Evolutionary conservation across 345 rosid genomes (phyloP), one percentile per base, ranked within the genome.

Genomic region (Eucalyptus virginea): DNA sequence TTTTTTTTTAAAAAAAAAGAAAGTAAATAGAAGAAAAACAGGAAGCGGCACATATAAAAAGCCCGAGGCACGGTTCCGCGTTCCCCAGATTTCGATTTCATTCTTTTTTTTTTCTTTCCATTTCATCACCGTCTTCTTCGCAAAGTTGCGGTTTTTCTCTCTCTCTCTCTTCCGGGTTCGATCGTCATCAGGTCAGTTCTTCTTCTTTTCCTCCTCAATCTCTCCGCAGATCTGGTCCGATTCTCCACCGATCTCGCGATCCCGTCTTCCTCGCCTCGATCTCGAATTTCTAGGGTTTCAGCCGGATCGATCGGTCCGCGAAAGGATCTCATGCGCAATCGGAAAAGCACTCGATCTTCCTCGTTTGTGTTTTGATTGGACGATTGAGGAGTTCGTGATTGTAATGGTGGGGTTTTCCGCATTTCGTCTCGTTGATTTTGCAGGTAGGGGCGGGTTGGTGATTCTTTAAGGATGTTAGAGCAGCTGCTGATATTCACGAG

Each of bases 401-500:
- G 44, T 69, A 34, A 69, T 72, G 24, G 44, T 5, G 42, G 42
- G 44, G 4, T 19, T 72, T 72, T 4, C 11, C 8, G 11, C 6
- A 0, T 49, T 24, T 86, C 1, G 45, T 18, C 11, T 86, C 24
- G 67, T 85, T 24, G 72, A 11, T 52, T 52, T 24, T 44, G 81
- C 88, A 86, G 90, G 83, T 23, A 34, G 81, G 28, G 69, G 69
- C 69, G 69, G 69, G 17, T 28, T 6, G 8, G 69, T 62, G 15
- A 1, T 24, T 58, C 3, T 24, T 89, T 37, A 49, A 91, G 88
- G 93, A 98, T 98, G 99, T 93, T 98, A 91, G 99, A 98, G 90
- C 99, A 98, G 92, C 93, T 98, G 86, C 89, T 98, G 85, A 98
- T 98, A 86, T 98, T 98, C 90, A 98, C 99, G 1, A 91, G 98